Conservation (phyloP, 2,329 filamentous ascomycete species). For the Fusarium cyanostomum region DNA sequence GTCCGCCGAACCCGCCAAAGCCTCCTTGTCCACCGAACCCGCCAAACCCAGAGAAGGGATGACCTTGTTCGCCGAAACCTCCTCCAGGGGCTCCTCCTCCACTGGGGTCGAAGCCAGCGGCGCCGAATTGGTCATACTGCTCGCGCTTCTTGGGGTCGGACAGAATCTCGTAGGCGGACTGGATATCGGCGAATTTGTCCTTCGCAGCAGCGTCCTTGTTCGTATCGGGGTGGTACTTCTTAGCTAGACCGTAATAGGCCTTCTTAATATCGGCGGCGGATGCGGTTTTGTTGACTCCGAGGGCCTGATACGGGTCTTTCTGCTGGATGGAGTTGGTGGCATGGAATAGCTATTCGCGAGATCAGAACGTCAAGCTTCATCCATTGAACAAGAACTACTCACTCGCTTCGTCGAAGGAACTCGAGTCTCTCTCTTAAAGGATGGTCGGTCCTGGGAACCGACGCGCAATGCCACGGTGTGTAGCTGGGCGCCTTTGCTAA, state of each 20-base stretch:
- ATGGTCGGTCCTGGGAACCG: conserved; percentile 31
- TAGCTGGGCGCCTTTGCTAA: conserved; percentile 51
- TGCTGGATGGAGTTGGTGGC: conserved; percentile 64
- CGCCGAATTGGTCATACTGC: conserved; percentile 89
- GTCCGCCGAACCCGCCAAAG: conserved; percentile 43
- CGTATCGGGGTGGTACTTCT: conserved; percentile 97
- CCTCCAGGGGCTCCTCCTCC: conserved; percentile 67
- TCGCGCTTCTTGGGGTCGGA: conserved; percentile 94
- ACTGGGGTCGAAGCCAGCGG: conserved; percentile 85
- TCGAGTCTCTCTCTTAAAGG: conserved; percentile 23
- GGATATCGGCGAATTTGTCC: conserved; percentile 92
- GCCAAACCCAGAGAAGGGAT: conserved; percentile 68
- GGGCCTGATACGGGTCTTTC: conserved; percentile 85
- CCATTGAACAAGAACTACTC: conserved; percentile 31
- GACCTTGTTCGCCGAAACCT: conserved; percentile 70
- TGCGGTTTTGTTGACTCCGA: conserved; percentile 86
- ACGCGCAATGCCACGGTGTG: conserved; percentile 46
- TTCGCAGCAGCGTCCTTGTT: conserved; percentile 96
- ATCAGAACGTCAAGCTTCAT: conserved; percentile 28
- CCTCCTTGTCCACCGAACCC: conserved; percentile 33
- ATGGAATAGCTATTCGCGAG: conserved; percentile 62
- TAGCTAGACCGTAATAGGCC: conserved; percentile 95
- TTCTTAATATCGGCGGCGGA: conserved; percentile 93
- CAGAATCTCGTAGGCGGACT: conserved; percentile 91
- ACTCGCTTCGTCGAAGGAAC: conserved; percentile 42